These are phyloP conservation scores for Pisolithus albus DNA, from an alignment of 768 basidiomycete genomes.

Conservation along the genomic window DNA sequence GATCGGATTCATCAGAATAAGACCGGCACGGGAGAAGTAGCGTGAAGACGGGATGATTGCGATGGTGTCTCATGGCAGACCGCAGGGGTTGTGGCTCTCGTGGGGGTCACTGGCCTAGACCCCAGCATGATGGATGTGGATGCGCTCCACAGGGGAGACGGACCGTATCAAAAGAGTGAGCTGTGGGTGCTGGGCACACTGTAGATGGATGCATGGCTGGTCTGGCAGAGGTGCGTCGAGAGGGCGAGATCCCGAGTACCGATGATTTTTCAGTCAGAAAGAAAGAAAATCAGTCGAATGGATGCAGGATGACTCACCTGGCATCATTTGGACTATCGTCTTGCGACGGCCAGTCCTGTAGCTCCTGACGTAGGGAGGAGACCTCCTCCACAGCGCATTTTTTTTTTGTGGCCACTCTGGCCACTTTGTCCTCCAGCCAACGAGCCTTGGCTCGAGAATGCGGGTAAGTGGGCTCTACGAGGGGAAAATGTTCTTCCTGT, in stretches of 20 bases:
- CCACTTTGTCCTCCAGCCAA: slow-evolving; percentile 70
- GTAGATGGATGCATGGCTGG: slow-evolving; percentile 28
- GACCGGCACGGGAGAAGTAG: slow-evolving; percentile 35
- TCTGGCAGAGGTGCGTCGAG: slow-evolving; percentile 21
- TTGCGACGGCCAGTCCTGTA: slow-evolving; percentile 65
- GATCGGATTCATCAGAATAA: slow-evolving; percentile 58
- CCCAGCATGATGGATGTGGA: slow-evolving; percentile 40
- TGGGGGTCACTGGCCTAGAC: slow-evolving; percentile 29
- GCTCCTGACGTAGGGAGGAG: slow-evolving; percentile 66
- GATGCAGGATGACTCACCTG: slow-evolving; percentile 42
- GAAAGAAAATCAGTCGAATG: background rate
- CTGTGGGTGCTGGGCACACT: slow-evolving; percentile 39
- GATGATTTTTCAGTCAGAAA: slow-evolving; percentile 8
- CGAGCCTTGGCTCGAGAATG: slow-evolving; percentile 51
- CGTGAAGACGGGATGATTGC: slow-evolving; percentile 21
- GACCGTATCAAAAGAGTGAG: slow-evolving; percentile 45
- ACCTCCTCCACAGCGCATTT: slow-evolving; percentile 88
- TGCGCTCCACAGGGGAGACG: slow-evolving; percentile 50
- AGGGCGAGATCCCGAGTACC: slow-evolving; percentile 12
- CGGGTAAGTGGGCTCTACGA: slow-evolving; percentile 34
- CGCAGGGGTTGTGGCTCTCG: slow-evolving; percentile 23
- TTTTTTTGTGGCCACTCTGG: slow-evolving; percentile 74
- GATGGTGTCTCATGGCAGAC: slow-evolving; percentile 25
- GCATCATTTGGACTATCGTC: slow-evolving; percentile 53
- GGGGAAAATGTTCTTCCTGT: slow-evolving; percentile 43